Base-by-base conservation (phyloP, 805 yeast species). In the Wickerhamomyces rabaulensis region DNA sequence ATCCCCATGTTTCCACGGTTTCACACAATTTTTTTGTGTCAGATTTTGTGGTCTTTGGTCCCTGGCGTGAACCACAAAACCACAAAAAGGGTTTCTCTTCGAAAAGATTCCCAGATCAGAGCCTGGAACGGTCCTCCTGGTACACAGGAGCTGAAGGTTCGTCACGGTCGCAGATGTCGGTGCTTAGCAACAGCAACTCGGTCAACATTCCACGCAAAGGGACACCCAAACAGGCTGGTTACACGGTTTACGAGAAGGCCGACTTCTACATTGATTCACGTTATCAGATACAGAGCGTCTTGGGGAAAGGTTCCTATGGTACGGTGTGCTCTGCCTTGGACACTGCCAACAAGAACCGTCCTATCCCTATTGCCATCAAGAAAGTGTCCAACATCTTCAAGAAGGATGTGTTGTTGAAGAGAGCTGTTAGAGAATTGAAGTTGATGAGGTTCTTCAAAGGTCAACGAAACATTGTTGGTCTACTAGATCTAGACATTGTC, bases 291-390 rank as follows among this genome's bases (percentile, higher is more conserved):
- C 64, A 73, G 22, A 70, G 72, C 35, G 69, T 82, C 2, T 69
- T 89, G 44, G 96, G 96, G 0, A 82, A 82, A 58, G 96, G 96
- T 0, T 83, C 95, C 0, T 89, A 89, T 61, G 96, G 96, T 1
- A 78, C 82, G 0, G 96, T 89, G 4, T 87, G 94, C 53, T 79
- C 87, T 3, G 95, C 92, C 0, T 51, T 74, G 8, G 88, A 82
- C 57, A 54, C 67, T n/a, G 54, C 72, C 13, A 68, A 65, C 36
- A 50, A 54, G 10, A 53, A 52, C 1, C 52, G 47, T 2, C 58
- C 63, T 10, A 58, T 58, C 1, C 63, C 67, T 0, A 63, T 90
- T 15, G 97, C 97, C 9, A 82, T 91, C 44, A 91, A 91, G 63
- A 87, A 87, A 60, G 86, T 91, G 13, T 75, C 82, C 35, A 76